Evolutionary conservation across 495 filamentous ascomycete species (phyloP), one percentile per base, ranked within the genome.

Genomic region (Pyrenopolyporus hunteri): DNA sequence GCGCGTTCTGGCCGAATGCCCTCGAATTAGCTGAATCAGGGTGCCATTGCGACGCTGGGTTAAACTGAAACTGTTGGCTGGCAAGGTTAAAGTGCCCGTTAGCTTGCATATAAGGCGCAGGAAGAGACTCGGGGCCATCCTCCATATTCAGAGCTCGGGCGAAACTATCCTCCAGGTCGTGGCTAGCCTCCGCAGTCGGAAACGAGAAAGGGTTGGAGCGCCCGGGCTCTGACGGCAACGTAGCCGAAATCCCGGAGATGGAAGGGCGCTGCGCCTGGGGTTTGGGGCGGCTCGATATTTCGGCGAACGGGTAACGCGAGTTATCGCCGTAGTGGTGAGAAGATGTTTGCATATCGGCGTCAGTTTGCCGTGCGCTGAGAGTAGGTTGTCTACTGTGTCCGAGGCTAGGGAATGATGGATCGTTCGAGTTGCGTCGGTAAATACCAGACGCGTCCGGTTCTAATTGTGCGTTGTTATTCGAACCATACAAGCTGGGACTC

Each of bases 21-120:
- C 57, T 54, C 17, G 54, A 23, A 4, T 64, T 66, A 17, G 63
- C 63, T 2, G 67, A 39, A 0, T 70, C 71, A 13, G 70, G 63
- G 3, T 72, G 74, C 76, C 75, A 79, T 36, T 74, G 73, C 13
- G 73, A 70, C 4, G 45, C 68, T 1, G 75, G 70, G 49, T 78
- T 75, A 37, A 73, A 62, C 45, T 72, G 70, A 49, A 74, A 73
- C 1, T 55, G 59, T 32, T 71, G 66, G 10, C 20, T 59, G 14
- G 47, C 19, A 1, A 57, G 43, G 7, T 56, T 68, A n/a, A 50
- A 59, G 32, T 56, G 57, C 11, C 64, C 60, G 28, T 66, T 63
- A 23, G 37, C n/a, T n/a, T n/a, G 55, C 8, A 26, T 46, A 48
- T 55, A 61, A 1, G 33, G 37, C 19, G 14, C 13, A 3, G 20